These are phyloP conservation scores for Thelonectria blattea DNA, from an alignment of 2,329 filamentous ascomycete genomes.

Conservation along the genomic window DNA sequence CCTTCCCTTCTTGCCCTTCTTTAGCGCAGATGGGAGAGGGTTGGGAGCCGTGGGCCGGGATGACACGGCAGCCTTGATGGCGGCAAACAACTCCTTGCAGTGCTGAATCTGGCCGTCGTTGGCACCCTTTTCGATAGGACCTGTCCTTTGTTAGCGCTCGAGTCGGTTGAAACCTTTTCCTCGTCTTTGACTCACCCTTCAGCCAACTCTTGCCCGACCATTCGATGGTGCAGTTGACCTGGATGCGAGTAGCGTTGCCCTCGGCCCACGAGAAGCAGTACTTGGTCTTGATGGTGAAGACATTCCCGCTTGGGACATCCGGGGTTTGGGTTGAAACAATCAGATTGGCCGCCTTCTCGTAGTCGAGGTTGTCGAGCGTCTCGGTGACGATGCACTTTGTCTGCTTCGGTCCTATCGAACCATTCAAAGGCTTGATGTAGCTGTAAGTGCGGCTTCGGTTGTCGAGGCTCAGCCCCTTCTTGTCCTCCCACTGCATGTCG, in stretches of 20 bases:
- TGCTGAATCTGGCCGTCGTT: conserved; percentile 88
- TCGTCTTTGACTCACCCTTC: conserved; percentile 68
- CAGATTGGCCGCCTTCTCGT: conserved; percentile 87
- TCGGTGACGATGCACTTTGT: conserved; percentile 94
- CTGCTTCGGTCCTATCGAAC: conserved; percentile 85
- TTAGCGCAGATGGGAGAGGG: conserved; percentile 53
- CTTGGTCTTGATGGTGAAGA: conserved; percentile 90
- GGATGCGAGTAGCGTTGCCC: conserved; percentile 81
- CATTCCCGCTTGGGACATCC: conserved; percentile 91
- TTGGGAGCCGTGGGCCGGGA: conserved; percentile 63
- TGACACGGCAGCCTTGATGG: conserved; percentile 75
- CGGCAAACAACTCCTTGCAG: conserved; percentile 78
- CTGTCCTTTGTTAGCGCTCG: conserved; percentile 54
- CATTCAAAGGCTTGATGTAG: conserved; percentile 90
- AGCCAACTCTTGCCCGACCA: conserved; percentile 99
- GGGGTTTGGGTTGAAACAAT: conserved; percentile 85
- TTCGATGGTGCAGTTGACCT: conserved; percentile 89
- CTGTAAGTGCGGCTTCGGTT: conserved; percentile 77
- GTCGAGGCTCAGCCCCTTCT: conserved; percentile 76
- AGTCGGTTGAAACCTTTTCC: neutral
- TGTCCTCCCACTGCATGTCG: conserved; percentile 87
- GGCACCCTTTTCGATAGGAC: conserved; percentile 93
- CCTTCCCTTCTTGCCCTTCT: conserved; percentile 65
- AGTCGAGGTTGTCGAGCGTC: conserved; percentile 80
- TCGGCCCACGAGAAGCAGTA: conserved; percentile 95